Percentiles rank a stretch among this genome's conserved stretches.
phyloP scores from a whole-genome alignment of 73 alveolate genomes.

The Paramecium pentaurelia region DNA sequence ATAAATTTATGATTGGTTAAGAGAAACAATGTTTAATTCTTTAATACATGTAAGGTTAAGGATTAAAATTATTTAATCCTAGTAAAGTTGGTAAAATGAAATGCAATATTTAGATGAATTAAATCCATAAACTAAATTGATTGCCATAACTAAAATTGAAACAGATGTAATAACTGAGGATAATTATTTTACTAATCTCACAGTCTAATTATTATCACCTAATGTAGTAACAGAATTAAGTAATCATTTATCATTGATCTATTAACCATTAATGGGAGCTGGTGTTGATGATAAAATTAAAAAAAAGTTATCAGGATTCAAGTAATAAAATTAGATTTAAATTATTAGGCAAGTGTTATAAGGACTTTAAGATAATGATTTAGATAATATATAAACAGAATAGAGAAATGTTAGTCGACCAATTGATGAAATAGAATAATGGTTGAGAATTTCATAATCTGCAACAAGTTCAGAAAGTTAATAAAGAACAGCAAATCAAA shows the following conservation, averaged over 20 bases:
- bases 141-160: not conserved
- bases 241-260: not conserved
- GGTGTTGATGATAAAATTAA: not conserved
- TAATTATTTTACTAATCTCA: not conserved
- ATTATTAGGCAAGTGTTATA: not conserved
- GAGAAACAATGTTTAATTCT: not conserved
- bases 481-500: not conserved
- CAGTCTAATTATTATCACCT: conserved; percentile 21
- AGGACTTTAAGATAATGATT: not conserved
- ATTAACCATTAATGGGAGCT: conserved; percentile 38
- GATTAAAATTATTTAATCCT: conserved; percentile 17
- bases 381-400: not conserved
- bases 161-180: conserved; percentile 40
- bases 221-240: not conserved
- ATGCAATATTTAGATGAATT: not conserved
- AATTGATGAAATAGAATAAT: conserved; percentile 57
- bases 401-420: conserved; percentile 21
- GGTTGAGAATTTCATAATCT: conserved; percentile 45
- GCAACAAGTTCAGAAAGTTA: conserved; percentile 35
- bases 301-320: not conserved
- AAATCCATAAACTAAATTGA: not conserved
- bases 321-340: not conserved
- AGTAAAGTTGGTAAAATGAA: not conserved
- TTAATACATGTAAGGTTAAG: conserved; percentile 16
- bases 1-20: conserved; percentile 13